Percentiles rank a stretch among this genome's conserved stretches.
These are phyloP conservation scores for Diplosphaera chodatii DNA, from an alignment of 139 green algal genomes.

Conservation along the genomic window DNA sequence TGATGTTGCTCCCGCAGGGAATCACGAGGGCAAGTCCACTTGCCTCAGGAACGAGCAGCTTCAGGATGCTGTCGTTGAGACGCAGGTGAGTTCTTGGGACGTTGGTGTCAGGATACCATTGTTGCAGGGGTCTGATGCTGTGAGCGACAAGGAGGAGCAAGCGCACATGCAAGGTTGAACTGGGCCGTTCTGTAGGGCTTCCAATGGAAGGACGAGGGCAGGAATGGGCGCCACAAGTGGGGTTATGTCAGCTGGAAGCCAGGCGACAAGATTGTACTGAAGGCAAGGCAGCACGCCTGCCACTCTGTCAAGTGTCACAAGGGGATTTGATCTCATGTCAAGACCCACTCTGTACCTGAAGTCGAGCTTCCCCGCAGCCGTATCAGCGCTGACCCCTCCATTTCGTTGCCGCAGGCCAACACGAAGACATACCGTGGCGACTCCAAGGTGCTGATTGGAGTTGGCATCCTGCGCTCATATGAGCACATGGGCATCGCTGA, in stretches of 20 bases:
- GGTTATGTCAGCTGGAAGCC: neutral
- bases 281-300: neutral
- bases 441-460: neutral
- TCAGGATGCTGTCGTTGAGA: neutral
- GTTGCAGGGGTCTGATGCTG: no score
- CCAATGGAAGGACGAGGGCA: neutral
- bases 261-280: neutral
- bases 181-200: neutral
- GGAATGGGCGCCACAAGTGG: neutral
- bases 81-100: neutral
- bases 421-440: neutral
- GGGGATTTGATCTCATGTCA: no score
- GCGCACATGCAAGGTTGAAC: no score
- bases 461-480: neutral
- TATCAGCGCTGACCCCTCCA: no score
- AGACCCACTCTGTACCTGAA: no score
- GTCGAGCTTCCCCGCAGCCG: no score
- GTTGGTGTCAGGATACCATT: no score
- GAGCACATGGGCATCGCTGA: constrained; percentile 1
- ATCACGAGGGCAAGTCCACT: neutral
- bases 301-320: no score
- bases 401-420: neutral
- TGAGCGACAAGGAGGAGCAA: no score
- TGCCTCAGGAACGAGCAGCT: neutral
- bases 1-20: neutral